A percentile compares a stretch with the other conserved stretches of the same genome.
Conservation (phyloP, 1,284 basidiomycete genomes). For the Leccinum variabile region DNA sequence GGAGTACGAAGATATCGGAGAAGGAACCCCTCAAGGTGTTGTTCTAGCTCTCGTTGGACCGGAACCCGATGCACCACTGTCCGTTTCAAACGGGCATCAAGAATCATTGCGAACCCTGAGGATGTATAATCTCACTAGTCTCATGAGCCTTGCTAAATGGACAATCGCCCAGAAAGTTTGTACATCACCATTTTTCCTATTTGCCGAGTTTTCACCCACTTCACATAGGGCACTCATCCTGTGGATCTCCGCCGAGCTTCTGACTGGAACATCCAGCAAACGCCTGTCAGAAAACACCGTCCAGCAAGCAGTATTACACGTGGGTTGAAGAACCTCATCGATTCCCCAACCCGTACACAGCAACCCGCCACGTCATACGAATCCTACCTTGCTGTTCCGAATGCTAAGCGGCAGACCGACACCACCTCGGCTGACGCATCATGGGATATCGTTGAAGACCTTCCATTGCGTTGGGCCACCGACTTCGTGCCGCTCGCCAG, state of each 20-base stretch:
- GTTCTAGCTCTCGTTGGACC: conserved; percentile 71
- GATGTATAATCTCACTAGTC: conserved; percentile 78
- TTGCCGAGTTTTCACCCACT: conserved; percentile 13
- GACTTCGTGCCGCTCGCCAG: conserved; percentile 75
- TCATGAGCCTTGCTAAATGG: conserved; percentile 74
- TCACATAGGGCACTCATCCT: conserved; percentile 54
- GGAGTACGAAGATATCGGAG: conserved; percentile 61
- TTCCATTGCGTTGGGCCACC: conserved; percentile 76
- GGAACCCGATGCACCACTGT: conserved; percentile 44
- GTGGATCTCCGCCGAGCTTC: conserved; percentile 56
- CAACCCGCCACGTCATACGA: conserved; percentile 36
- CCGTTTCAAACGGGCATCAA: conserved; percentile 43
- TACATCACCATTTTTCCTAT: not conserved
- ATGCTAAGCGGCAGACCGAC: conserved; percentile 27
- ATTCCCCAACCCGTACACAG: conserved; percentile 39
- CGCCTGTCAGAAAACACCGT: conserved; percentile 54
- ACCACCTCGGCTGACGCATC: conserved; percentile 47
- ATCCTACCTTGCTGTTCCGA: conserved; percentile 33
- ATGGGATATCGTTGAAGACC: conserved; percentile 77
- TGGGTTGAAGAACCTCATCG: conserved; percentile 56
- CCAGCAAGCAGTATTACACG: conserved; percentile 58
- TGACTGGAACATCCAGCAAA: conserved; percentile 51
- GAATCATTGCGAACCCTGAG: conserved; percentile 59
- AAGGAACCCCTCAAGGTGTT: conserved; percentile 67
- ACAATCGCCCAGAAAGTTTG: conserved; percentile 61